Base-by-base conservation (phyloP, 2,329 filamentous ascomycete species). In the Plectosphaerella cucumerina region DNA sequence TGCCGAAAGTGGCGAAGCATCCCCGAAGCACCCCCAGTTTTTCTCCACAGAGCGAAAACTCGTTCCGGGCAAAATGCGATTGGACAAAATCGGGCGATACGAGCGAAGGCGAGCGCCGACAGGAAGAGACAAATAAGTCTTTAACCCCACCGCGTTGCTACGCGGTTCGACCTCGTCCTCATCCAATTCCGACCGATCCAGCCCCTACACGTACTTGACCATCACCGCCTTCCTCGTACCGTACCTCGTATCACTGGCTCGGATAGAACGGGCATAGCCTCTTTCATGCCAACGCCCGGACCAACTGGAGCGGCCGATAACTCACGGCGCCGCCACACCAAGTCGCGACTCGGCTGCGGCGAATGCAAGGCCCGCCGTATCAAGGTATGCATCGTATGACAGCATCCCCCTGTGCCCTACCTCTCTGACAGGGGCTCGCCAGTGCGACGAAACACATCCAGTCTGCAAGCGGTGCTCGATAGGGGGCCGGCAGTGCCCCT, bases 371-470 rank as follows among this genome's bases (percentile, higher is more conserved):
- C 33, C 5, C 20, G 45, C 12, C 45, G 35, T 14, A 22, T 47
- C 45, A 47, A 47, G 45, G 45, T 39, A 37, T 6, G 44, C 20
- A 10, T 21, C n/a, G 2, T 11, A 39, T 34, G 8, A 8, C 14
- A 9, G 31, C 31, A 14, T 14, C 31, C 31, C 31, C 31, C 31
- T 14, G 5, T 20, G 11, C 17, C 37, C 10, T 3, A 10, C 39
- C 20, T 17, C 6, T n/a, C 17, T 42, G 39, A 42, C 39, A 18
- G 3, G 17, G 4, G 10, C 18, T 18, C 17, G 5, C 5, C 17
- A 47, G 45, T 47, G 45, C 34, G 45, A 47, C 14, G 45, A 47
- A 22, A 47, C 33, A 14, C 45, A 23, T 22, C 45, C 45, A 4
- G 23, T 41, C 12, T 47, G 45, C 33, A 12, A 22, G 14, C 35